These are phyloP conservation scores for Fomitopsis pinicola DNA, from an alignment of 1,284 basidiomycete genomes.

Conservation along the genomic window DNA sequence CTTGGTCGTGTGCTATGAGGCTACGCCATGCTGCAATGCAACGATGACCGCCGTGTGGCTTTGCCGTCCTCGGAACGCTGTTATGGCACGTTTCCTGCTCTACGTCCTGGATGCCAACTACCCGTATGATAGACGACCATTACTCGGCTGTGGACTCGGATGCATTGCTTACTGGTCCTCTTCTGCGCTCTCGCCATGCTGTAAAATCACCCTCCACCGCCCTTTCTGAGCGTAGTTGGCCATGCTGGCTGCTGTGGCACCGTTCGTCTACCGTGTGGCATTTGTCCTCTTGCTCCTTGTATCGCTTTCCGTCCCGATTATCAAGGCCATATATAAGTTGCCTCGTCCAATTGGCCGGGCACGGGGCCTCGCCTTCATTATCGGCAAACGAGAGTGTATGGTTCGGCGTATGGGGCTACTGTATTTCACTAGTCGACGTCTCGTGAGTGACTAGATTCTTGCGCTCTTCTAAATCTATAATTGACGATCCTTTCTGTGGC, in stretches of 20 bases:
- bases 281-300: constrained; percentile 54
- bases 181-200: not conserved
- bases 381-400: constrained; percentile 34
- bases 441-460: constrained; percentile 32
- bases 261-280: constrained; percentile 43
- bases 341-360: constrained; percentile 43
- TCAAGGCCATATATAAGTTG: constrained; percentile 40
- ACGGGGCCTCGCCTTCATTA: constrained; percentile 30
- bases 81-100: not conserved
- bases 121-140: not conserved
- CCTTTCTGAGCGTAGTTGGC: not conserved
- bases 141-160: not conserved
- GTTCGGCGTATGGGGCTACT: constrained; percentile 63
- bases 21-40: not conserved
- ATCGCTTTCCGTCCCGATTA: constrained; percentile 56
- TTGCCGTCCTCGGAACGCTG: not conserved
- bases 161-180: not conserved
- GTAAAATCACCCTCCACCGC: not conserved
- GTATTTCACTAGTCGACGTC: constrained; percentile 41
- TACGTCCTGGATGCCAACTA: not conserved
- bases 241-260: constrained; percentile 35
- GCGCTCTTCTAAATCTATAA: constrained; percentile 14
- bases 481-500: constrained; percentile 11
- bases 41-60: not conserved
- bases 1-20: not conserved